Conservation (phyloP, 2,329 filamentous ascomycete genomes). For the Chrysoporthe deuterocubensis region DNA sequence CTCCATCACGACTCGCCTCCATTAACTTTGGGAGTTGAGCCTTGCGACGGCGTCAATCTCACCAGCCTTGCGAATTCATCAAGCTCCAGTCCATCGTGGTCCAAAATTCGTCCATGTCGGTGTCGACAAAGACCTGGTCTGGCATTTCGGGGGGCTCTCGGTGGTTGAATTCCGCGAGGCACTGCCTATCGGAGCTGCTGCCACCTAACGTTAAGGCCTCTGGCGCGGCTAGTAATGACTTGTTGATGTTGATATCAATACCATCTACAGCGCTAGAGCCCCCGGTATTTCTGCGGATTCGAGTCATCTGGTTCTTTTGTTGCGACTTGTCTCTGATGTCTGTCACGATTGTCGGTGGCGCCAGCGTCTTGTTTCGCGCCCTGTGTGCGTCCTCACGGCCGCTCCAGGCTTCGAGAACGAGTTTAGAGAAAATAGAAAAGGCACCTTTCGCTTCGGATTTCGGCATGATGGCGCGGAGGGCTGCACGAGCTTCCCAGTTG, state of each 20-base stretch:
- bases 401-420: constrained; percentile 17
- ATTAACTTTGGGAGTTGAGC: neutral
- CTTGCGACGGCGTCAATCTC: neutral
- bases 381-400: neutral
- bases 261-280: neutral
- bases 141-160: neutral
- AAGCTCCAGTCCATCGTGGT: constrained; percentile 16
- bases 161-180: neutral
- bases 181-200: neutral
- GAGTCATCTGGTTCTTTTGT: neutral
- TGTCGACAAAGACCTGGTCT: neutral
- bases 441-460: neutral
- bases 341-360: constrained; percentile 12
- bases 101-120: constrained; percentile 9
- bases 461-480: neutral
- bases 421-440: constrained; percentile 1
- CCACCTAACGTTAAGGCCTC: neutral
- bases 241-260: neutral
- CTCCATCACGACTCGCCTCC: neutral
- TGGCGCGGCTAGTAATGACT: neutral
- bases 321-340: neutral
- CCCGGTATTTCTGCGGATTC: neutral
- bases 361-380: neutral
- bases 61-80: constrained; percentile 6
- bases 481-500: constrained; percentile 36